Percentiles rank a stretch among this genome's conserved stretches.
Conservation (phyloP, 2,329 filamentous ascomycete species). For the Hypomyces rosellus region DNA sequence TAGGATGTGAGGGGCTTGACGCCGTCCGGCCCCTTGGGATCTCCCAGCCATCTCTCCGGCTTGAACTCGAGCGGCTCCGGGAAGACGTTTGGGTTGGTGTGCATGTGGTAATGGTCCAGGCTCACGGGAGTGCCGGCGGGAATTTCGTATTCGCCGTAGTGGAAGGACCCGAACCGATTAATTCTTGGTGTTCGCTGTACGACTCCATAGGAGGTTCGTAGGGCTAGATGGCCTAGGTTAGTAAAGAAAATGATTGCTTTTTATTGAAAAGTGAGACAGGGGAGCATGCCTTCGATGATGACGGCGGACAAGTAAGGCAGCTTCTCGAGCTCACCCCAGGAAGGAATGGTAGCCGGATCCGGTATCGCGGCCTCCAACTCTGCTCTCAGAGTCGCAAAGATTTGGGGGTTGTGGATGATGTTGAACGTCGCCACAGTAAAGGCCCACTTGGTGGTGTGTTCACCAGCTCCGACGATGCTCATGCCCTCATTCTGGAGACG, state of each 20-base stretch:
- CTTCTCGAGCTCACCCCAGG: conserved; percentile 23
- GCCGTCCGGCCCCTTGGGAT: neutral
- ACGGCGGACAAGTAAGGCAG: conserved; percentile 33
- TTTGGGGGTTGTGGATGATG: conserved; percentile 25
- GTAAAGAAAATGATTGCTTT: too few relatives aligned
- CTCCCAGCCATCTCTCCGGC: conserved; percentile 1
- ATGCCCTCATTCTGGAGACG: conserved; percentile 29
- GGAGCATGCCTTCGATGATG: conserved; percentile 13
- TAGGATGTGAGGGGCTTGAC: neutral
- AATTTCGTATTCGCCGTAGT: neutral
- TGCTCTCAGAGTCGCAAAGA: conserved; percentile 22
- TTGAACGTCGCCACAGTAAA: conserved; percentile 29
- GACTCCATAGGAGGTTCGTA: neutral
- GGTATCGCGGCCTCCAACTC: conserved; percentile 24
- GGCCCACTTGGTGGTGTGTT: conserved; percentile 29
- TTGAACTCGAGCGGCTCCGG: neutral
- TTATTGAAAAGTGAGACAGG: neutral
- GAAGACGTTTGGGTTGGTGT: neutral
- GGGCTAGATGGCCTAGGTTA: neutral
- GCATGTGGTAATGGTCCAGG: neutral
- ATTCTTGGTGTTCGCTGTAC: neutral
- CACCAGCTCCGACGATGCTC: conserved; percentile 28
- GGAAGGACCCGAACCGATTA: neutral
- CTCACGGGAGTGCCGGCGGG: neutral
- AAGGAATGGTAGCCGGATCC: neutral